phyloP scores from a whole-genome alignment of 2,329 filamentous ascomycete genomes.

The Mycosphaerella arachidis region DNA sequence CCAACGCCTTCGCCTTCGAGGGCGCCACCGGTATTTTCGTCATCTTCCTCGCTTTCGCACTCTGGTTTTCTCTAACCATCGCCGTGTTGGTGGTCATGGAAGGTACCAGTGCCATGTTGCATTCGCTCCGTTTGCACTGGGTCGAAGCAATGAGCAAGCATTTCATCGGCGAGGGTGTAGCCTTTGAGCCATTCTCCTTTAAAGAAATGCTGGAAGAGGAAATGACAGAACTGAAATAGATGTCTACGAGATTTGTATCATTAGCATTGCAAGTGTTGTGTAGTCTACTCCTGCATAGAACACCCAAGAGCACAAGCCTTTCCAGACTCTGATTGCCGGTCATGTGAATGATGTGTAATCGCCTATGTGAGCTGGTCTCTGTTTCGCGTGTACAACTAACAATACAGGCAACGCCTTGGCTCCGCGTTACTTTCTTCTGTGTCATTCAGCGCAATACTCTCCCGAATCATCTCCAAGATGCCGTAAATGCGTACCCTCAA shows the following conservation, averaged over 20 bases:
- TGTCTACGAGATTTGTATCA: neutral
- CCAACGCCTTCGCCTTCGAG: slow-evolving; percentile 63
- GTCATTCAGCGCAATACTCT: no score
- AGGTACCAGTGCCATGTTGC: slow-evolving; percentile 91
- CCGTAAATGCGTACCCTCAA: neutral
- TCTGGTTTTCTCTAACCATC: slow-evolving; percentile 85
- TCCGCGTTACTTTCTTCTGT: neutral
- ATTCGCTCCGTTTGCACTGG: slow-evolving; percentile 88
- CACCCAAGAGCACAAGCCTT: no score
- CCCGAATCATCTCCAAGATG: neutral
- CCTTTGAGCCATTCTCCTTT: slow-evolving; percentile 88
- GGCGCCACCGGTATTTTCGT: slow-evolving; percentile 65
- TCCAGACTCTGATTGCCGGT: no score
- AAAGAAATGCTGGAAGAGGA: slow-evolving; percentile 80
- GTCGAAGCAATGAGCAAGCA: slow-evolving; percentile 98
- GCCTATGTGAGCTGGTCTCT: neutral
- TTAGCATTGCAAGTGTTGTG: neutral
- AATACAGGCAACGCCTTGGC: neutral
- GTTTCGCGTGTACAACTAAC: neutral
- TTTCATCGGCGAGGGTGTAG: slow-evolving; percentile 77
- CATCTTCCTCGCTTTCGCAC: slow-evolving; percentile 74
- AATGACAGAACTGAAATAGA: slow-evolving; percentile 34
- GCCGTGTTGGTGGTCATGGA: slow-evolving; percentile 89
- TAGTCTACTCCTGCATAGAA: neutral
- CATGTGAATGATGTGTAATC: no score